Evolutionary conservation across 129 eudicot species (phyloP).

Genomic region (Centrapalus pauciflorus): DNA sequence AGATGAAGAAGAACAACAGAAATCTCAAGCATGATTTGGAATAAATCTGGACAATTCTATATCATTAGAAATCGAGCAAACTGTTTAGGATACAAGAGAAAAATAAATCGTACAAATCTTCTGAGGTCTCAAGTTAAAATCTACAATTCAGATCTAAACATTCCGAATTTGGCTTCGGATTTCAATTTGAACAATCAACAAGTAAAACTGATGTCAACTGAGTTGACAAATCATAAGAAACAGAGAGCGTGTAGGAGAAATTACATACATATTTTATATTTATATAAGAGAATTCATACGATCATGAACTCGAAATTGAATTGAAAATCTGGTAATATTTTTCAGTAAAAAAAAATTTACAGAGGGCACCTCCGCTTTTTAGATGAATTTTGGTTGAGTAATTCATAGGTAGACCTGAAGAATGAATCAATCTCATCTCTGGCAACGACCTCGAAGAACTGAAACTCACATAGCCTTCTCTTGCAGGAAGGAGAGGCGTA

Average conservation of each 20-base stretch:
- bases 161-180: not conserved
- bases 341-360: conserved; percentile 7
- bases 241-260: conserved; percentile 13
- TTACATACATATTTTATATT: conserved; percentile 21
- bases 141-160: conserved; percentile 28
- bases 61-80: conserved; percentile 1
- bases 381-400: conserved; percentile 2
- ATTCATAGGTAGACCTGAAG: conserved; percentile 18
- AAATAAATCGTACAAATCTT: not conserved
- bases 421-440: conserved; percentile 29
- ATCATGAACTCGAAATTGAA: conserved; percentile 17
- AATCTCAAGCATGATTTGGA: not conserved
- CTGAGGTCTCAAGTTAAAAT: not conserved
- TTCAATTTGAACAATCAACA: conserved; percentile 4
- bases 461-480: conserved; percentile 21
- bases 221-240: conserved; percentile 19
- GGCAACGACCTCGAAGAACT: conserved; percentile 24
- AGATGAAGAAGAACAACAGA: not conserved
- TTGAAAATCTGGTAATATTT: not conserved
- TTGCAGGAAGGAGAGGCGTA: conserved; percentile 9
- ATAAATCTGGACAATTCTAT: conserved; percentile 10
- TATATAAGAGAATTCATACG: conserved; percentile 14
- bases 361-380: conserved; percentile 35
- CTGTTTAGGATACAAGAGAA: not conserved
- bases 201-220: conserved; percentile 1